Evolutionary conservation across 2,329 filamentous ascomycete genomes (phyloP), one percentile per base, ranked within the genome.

Genomic region (Fusarium sp.): DNA sequence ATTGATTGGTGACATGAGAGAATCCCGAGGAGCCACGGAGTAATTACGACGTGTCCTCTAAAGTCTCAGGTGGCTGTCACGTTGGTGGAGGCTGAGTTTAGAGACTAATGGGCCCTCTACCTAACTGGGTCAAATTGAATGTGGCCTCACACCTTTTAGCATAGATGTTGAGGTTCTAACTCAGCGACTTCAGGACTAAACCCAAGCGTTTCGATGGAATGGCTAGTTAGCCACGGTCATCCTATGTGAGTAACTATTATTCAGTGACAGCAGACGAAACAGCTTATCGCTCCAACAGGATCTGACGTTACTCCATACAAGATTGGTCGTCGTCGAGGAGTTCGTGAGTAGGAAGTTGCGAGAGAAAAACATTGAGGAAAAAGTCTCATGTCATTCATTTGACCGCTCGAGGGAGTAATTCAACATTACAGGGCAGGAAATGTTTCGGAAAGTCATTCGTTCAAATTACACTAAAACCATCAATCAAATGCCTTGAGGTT

Each of bases 151-250:
- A 48, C 4, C 28, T 28, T 18, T 2, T 16, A 18, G 2, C 0
- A 8, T 5, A 8, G 15, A 50, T 12, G 24, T 26, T 26, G 5
- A 6, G 31, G n/a, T 28, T 53, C 31, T 36, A 22, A 53, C 48
- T 28, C 48, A 28, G 1, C 18, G 3, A 9, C 31, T 53, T 1
- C 14, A 53, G 48, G 48, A 53, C 18, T 36, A 26, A 53, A 22
- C 4, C 31, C 10, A 0, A 33, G 4, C 30, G 0, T 4, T 26
- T 3, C 22, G 3, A 50, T 20, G n/a, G 16, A 30, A n/a, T 47
- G 14, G 30, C 3, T 3, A 26, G 7, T 14, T 0, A 33, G 12
- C 12, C 4, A 1, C 9, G 20, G 30, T 50, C n/a, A 24, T 5
- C 3, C 7, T 20, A 33, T 20, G 12, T 50, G 24, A 14, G 15